Conservation (phyloP, 2,329 filamentous ascomycete species). For the Nothophaeocryptopus gaeumannii region DNA sequence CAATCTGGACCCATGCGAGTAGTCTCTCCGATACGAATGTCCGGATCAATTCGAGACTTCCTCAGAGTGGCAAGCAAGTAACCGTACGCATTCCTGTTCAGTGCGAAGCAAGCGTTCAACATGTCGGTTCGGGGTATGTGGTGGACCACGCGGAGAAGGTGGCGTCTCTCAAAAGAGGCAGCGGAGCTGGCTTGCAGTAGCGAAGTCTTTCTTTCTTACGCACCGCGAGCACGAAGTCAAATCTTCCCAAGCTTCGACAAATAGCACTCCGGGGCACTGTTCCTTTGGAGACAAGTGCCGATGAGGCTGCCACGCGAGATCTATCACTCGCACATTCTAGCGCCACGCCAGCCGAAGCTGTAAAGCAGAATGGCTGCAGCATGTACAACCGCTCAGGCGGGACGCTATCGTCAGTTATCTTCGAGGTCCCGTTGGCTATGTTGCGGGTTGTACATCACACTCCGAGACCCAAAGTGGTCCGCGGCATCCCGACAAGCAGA, state of each 20-base stretch:
- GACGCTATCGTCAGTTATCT: too few species aligned
- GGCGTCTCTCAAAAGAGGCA: background rate
- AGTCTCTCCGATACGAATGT: too few species aligned
- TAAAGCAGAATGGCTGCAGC: conserved; percentile 7
- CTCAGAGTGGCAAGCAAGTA: conserved; percentile 5
- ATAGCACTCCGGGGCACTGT: conserved; percentile 10
- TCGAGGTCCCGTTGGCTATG: too few species aligned
- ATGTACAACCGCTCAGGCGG: background rate
- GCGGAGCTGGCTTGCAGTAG: background rate
- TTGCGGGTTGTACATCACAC: too few species aligned
- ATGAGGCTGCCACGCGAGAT: conserved; percentile 16
- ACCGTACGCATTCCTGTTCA: conserved; percentile 4
- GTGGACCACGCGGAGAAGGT: background rate
- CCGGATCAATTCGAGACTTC: background rate
- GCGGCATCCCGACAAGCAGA: too few species aligned
- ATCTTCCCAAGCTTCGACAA: conserved; percentile 10
- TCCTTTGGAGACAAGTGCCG: conserved; percentile 7
- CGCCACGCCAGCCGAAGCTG: conserved; percentile 10
- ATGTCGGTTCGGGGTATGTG: conserved; percentile 1
- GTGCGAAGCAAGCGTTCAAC: too few species aligned
- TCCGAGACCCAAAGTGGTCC: too few species aligned
- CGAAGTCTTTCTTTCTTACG: too few species aligned
- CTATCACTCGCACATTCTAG: conserved; percentile 13
- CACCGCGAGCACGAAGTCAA: too few species aligned
- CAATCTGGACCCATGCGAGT: too few species aligned